Evolutionary conservation across 352 stramenopile species (phyloP).

Genomic region (Globisporangium echinulatum): DNA sequence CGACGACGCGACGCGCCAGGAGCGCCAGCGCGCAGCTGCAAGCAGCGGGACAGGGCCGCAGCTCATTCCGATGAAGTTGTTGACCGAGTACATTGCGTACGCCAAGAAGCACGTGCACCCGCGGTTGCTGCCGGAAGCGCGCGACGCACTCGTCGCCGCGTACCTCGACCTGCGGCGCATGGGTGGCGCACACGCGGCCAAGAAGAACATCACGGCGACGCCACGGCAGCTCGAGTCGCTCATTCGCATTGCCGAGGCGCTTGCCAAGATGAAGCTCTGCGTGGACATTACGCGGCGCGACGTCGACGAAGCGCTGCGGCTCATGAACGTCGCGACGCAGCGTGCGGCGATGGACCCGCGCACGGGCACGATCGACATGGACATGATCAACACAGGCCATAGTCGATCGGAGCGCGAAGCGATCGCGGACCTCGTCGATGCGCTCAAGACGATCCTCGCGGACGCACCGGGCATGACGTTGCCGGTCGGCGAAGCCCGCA

Average conservation of each 20-base stretch:
- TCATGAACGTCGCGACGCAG: constrained; percentile 98
- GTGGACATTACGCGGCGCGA: constrained; percentile 66
- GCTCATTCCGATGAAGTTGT: constrained; percentile 72
- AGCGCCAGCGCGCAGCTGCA: constrained; percentile 26
- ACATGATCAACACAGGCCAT: constrained; percentile 97
- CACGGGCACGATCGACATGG: constrained; percentile 99
- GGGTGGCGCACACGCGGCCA: constrained; percentile 47
- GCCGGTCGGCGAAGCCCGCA: constrained; percentile 79
- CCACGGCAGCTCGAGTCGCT: constrained; percentile 97
- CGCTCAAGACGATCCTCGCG: constrained; percentile 50
- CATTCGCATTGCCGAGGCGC: constrained; percentile 96
- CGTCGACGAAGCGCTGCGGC: constrained; percentile 92
- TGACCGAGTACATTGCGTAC: constrained; percentile 96
- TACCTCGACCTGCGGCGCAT: constrained; percentile 92
- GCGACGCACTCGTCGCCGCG: constrained; percentile 85
- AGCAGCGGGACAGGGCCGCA: constrained; percentile 26
- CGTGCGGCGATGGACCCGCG: constrained; percentile 95
- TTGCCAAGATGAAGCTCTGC: constrained; percentile 93
- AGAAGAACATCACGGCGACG: constrained; percentile 97
- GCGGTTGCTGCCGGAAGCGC: constrained; percentile 85
- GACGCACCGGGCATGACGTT: constrained; percentile 65
- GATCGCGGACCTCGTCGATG: constrained; percentile 44
- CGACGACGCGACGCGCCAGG: constrained; percentile 62
- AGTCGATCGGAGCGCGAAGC: constrained; percentile 86
- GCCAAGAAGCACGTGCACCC: constrained; percentile 91